Conservation (phyloP, 768 basidiomycete species). For the Suillus americanus region DNA sequence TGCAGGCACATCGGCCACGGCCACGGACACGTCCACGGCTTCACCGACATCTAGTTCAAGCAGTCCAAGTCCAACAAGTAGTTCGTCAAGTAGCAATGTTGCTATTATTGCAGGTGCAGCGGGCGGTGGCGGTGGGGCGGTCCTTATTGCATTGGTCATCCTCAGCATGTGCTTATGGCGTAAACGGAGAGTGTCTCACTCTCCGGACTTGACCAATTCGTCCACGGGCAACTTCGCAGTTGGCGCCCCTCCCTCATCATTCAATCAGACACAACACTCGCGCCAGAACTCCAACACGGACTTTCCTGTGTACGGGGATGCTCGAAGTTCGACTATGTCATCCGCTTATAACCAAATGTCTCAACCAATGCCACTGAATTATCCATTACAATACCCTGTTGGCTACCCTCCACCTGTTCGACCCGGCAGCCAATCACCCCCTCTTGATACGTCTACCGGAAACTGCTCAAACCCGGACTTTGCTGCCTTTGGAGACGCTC, state of each 20-base stretch:
- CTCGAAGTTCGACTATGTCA: too few relatives aligned
- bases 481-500: too few relatives aligned
- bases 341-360: too few relatives aligned
- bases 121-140: too few relatives aligned
- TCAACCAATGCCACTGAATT: too few relatives aligned
- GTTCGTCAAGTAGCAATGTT: constrained; percentile 6
- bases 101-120: background rate
- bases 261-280: background rate
- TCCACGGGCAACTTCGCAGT: background rate
- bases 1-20: background rate
- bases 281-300: background rate
- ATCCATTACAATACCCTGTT: too few relatives aligned
- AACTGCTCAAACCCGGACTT: too few relatives aligned
- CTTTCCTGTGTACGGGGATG: too few relatives aligned
- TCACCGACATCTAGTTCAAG: constrained; percentile 20
- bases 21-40: constrained; percentile 7
- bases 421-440: too few relatives aligned
- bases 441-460: too few relatives aligned
- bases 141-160: background rate
- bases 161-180: background rate
- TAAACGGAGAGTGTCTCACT: background rate
- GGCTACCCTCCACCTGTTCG: too few relatives aligned
- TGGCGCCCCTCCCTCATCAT: background rate
- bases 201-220: too few relatives aligned
- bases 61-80: constrained; percentile 1